Conservation (phyloP, 495 filamentous ascomycete genomes). For the Acidiella bohemica region DNA sequence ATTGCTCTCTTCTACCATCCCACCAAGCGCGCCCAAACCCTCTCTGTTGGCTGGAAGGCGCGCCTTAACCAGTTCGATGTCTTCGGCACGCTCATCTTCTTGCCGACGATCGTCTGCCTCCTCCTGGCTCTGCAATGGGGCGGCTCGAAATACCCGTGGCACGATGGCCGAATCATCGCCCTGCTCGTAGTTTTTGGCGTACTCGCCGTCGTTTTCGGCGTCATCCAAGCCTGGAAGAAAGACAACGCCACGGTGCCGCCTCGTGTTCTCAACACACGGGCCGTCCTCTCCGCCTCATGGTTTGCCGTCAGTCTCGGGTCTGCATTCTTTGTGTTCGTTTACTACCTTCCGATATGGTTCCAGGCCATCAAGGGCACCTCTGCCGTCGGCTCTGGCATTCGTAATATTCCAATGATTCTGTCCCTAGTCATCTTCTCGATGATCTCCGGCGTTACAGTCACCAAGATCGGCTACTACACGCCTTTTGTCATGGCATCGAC, state of each 20-base stretch:
- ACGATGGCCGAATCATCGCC: conserved; percentile 37
- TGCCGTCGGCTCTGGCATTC: conserved; percentile 44
- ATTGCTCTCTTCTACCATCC: conserved; percentile 28
- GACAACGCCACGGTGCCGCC: conserved; percentile 30
- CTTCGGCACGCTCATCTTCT: conserved; percentile 34
- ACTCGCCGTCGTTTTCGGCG: conserved; percentile 33
- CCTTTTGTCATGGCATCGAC: conserved; percentile 43
- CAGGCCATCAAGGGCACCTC: conserved; percentile 51
- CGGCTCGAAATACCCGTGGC: conserved; percentile 43
- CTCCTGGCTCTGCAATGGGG: conserved; percentile 50
- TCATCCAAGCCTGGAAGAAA: conserved; percentile 34
- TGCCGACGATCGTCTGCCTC: conserved; percentile 39
- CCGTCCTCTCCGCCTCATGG: conserved; percentile 22
- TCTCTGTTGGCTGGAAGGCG: conserved; percentile 10
- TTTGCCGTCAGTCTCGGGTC: conserved; percentile 25
- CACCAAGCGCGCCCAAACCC: conserved; percentile 14
- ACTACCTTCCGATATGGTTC: conserved; percentile 63
- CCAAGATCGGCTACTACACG: conserved; percentile 50
- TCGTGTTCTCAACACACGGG: conserved; percentile 28
- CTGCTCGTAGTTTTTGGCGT: conserved; percentile 38
- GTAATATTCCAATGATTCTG: conserved; percentile 45
- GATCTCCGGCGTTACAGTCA: conserved; percentile 38
- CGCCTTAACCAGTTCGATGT: conserved; percentile 27
- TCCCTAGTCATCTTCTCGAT: conserved; percentile 34
- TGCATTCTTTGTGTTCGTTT: conserved; percentile 32